Evolutionary conservation across 163 green algal genomes (phyloP), one percentile per base, ranked within the genome.

Genomic region (Volvox carteri): DNA sequence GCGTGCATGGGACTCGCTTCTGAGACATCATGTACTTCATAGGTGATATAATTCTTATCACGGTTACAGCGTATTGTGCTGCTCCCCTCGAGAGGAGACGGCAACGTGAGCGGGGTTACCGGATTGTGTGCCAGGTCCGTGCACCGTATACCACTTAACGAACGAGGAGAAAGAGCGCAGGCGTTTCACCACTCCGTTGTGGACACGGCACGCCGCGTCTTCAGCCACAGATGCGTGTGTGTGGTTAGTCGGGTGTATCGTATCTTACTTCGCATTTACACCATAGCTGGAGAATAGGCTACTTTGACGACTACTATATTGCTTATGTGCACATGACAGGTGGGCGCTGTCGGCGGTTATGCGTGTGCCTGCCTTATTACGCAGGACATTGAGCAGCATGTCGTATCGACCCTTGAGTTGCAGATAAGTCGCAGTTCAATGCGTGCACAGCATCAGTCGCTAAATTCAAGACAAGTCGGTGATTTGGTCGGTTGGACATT

Each of bases 1-100:
- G 75, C n/a, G 50, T 84, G 75, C 74, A 83, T 83, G 62, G 25
- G n/a, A 44, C 30, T 83, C 19, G 14, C 68, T 19, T 30, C 67
- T 4, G 70, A 78, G 39, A 78, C 37, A 52, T 56, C 37, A 52
- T 56, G 37, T 56, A 78, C 14, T 54, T 78, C 54, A 39, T 35
- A 74, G 28, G 3, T n/a, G n/a, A n/a, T n/a, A n/a, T n/a, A n/a
- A n/a, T n/a, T n/a, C n/a, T 33, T 41, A 23, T 74, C 62, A 74
- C 23, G 62, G 62, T 74, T 44, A 74, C 62, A 74, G 62, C n/a
- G 21, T 12, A 30, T 39, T n/a, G 60, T 74, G 62, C 30, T 28
- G 23, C n/a, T 23, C n/a, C 12, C n/a, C 62, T 74, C n/a, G n/a
- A n/a, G 62, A 4, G 62, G 30, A 74, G 8, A 37, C 30, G 30